phyloP scores from a whole-genome alignment of 495 filamentous ascomycete species.

The Penicillium soppii region DNA sequence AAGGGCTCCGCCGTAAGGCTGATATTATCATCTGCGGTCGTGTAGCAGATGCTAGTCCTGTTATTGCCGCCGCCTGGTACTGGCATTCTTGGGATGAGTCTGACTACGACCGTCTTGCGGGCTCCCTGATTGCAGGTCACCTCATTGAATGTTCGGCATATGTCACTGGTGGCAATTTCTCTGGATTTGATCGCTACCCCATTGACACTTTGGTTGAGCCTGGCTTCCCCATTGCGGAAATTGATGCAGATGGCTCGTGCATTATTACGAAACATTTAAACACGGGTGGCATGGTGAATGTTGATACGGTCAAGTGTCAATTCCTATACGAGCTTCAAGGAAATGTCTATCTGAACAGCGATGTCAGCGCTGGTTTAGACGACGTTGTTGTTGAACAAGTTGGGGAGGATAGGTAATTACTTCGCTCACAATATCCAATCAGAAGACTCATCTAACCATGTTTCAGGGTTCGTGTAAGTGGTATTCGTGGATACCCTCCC shows the following conservation, averaged over 20 bases:
- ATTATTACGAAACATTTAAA: conserved; percentile 27
- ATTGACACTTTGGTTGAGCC: conserved; percentile 33
- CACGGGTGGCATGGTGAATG: conserved; percentile 24
- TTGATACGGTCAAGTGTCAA: conserved; percentile 49
- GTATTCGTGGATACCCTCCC: conserved; percentile 44
- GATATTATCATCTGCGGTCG: conserved; percentile 56
- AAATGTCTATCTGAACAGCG: conserved; percentile 49
- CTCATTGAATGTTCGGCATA: conserved; percentile 54
- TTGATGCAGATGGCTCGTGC: conserved; percentile 26
- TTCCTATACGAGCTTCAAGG: conserved; percentile 60
- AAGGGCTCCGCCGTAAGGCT: conserved; percentile 42
- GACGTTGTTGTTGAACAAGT: conserved; percentile 36
- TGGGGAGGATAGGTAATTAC: conserved; percentile 24
- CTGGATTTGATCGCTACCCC: conserved; percentile 42
- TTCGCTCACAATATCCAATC: background rate
- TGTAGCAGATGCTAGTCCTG: conserved; percentile 49
- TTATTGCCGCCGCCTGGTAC: conserved; percentile 48
- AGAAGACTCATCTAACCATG: too few species aligned
- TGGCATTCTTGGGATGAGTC: conserved; percentile 43
- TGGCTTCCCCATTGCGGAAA: conserved; percentile 41
- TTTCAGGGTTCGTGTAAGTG: conserved; percentile 38
- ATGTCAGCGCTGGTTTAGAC: conserved; percentile 49
- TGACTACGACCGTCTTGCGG: conserved; percentile 43
- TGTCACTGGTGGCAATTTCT: conserved; percentile 53
- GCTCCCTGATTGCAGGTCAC: conserved; percentile 48